Conservation (phyloP, 208 protist genomes). For the Trypanosoma mega region DNA sequence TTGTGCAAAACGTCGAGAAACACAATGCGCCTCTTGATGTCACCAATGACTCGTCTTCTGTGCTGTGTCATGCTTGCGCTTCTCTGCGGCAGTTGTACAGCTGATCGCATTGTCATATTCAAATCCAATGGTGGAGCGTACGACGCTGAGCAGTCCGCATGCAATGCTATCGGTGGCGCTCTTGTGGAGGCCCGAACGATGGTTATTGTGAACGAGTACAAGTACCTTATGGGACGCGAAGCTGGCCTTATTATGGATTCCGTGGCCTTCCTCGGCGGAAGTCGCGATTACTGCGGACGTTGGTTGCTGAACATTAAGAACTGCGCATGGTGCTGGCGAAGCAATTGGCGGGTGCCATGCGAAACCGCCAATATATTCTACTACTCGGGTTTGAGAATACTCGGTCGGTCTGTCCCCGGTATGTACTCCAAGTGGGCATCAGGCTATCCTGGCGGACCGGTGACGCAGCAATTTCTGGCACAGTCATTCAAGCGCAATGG, state of each 20-base stretch:
- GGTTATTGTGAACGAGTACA: background rate
- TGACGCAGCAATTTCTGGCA: background rate
- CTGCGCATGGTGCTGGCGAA: constrained; percentile 10
- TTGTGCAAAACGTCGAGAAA: background rate
- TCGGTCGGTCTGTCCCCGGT: background rate
- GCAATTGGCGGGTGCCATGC: background rate
- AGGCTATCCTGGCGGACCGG: background rate
- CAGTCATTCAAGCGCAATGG: background rate
- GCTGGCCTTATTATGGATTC: background rate
- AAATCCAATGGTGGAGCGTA: background rate
- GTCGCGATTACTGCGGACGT: background rate
- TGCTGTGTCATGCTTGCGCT: background rate
- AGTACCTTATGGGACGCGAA: background rate
- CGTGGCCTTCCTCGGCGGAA: constrained; percentile 4
- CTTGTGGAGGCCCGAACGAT: constrained; percentile 2
- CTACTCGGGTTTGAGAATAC: background rate
- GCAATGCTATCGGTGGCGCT: background rate
- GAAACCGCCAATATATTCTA: background rate
- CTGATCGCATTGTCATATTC: constrained; percentile 6
- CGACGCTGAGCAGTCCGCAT: background rate
- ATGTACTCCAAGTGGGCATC: constrained; percentile 13
- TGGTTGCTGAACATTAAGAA: background rate
- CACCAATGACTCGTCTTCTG: background rate
- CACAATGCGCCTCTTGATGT: background rate
- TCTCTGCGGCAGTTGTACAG: background rate